Conservation (phyloP, 2,329 filamentous ascomycete genomes). For the Cryphonectria nitschkei region DNA sequence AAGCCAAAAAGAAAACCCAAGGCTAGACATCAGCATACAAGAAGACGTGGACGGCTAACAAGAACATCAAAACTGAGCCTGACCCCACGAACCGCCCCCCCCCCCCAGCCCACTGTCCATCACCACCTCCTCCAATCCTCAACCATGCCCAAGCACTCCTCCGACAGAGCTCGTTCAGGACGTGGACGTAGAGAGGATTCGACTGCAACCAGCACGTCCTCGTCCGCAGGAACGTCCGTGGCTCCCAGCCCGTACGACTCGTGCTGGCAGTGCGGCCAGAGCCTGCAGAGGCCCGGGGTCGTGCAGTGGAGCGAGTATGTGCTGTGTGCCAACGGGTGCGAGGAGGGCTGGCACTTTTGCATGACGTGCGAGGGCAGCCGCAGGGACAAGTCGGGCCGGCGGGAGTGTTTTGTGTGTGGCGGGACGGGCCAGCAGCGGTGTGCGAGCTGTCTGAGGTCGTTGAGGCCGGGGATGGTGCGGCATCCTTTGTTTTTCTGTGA, state of each 20-base stretch:
- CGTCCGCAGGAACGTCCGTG: not conserved
- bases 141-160: not conserved
- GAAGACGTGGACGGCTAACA: not conserved
- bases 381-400: not conserved
- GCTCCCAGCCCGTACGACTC: not conserved
- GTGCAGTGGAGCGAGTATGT: not conserved
- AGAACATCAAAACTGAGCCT: not conserved
- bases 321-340: not conserved
- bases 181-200: not conserved
- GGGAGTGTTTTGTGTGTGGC: not conserved
- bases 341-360: not conserved
- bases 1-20: not conserved
- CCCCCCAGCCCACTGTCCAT: not conserved
- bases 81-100: not conserved
- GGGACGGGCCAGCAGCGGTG: conserved; percentile 3
- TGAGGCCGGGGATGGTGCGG: not conserved
- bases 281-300: not conserved
- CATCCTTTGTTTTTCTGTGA: not conserved
- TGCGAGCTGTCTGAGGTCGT: not conserved
- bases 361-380: not conserved
- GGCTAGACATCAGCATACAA: not conserved
- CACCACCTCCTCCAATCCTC: not conserved
- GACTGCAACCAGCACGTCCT: not conserved
- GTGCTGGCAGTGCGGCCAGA: not conserved
- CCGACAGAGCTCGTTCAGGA: not conserved